phyloP scores from a whole-genome alignment of 2,329 filamentous ascomycete species.

The Cercospora sesami region DNA sequence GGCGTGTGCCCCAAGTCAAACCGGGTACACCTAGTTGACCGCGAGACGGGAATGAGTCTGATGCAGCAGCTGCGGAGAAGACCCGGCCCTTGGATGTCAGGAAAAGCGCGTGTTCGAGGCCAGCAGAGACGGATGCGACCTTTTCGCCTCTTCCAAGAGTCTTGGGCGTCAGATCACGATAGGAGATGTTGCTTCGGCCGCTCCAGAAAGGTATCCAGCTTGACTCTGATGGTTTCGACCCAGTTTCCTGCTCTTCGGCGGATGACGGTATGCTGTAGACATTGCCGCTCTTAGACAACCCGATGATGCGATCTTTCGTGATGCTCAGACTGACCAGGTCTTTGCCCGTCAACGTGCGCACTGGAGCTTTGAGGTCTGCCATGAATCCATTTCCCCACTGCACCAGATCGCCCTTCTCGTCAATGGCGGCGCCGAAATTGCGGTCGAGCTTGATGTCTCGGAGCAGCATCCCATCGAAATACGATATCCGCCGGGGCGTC shows the following conservation, averaged over 20 bases:
- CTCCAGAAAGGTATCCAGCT: slow-evolving; percentile 77
- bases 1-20: slow-evolving; percentile 75
- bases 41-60: slow-evolving; percentile 72
- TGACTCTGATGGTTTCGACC: slow-evolving; percentile 63
- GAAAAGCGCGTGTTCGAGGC: slow-evolving; percentile 81
- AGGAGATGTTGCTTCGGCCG: slow-evolving; percentile 61
- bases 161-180: slow-evolving; percentile 68
- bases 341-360: slow-evolving; percentile 75
- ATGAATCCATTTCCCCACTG: slow-evolving; percentile 88
- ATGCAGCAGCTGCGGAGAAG: slow-evolving; percentile 82
- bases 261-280: slow-evolving; percentile 85
- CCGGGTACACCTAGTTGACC: slow-evolving; percentile 88
- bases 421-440: slow-evolving; percentile 80
- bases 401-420: slow-evolving; percentile 81
- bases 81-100: slow-evolving; percentile 82
- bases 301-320: slow-evolving; percentile 80
- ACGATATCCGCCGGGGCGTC: slow-evolving; percentile 72
- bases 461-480: slow-evolving; percentile 81
- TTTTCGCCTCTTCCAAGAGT: slow-evolving; percentile 69
- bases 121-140: slow-evolving; percentile 71
- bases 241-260: slow-evolving; percentile 66
- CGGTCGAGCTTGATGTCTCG: slow-evolving; percentile 83
- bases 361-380: slow-evolving; percentile 62
- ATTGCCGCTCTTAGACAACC: slow-evolving; percentile 68
- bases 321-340: slow-evolving; percentile 73